Percentiles rank a stretch among this genome's conserved stretches.
These are phyloP conservation scores for Mimosa bimucronata DNA, from an alignment of 306 rosid species.

Conservation along the genomic window DNA sequence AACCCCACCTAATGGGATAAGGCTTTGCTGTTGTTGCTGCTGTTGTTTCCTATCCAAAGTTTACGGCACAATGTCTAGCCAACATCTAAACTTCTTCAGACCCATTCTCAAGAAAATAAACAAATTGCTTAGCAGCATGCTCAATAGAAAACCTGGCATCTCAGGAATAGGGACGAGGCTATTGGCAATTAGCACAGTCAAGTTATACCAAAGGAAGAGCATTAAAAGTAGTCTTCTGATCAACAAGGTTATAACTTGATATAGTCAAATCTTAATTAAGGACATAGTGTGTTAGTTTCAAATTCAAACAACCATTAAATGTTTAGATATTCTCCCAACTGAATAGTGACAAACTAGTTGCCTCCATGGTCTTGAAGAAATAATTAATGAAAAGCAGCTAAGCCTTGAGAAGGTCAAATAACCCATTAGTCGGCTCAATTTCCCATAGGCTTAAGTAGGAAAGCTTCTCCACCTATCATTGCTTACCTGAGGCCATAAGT, in stretches of 20 bases:
- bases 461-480: slow-evolving; percentile 4
- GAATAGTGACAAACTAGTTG: not conserved
- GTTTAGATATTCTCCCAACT: not conserved
- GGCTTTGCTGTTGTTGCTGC: no score
- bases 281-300: not conserved
- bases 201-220: not conserved
- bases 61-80: not conserved
- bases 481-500: not conserved
- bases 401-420: not conserved
- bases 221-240: not conserved
- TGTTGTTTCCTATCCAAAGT: no score
- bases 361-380: not conserved
- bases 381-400: not conserved
- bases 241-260: not conserved
- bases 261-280: not conserved
- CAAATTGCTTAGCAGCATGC: not conserved
- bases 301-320: not conserved
- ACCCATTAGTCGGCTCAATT: not conserved
- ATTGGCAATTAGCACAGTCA: slow-evolving; percentile 1
- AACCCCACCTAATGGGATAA: no score
- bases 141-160: not conserved
- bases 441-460: not conserved
- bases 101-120: not conserved
- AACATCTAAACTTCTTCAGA: not conserved
- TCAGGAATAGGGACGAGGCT: not conserved